Evolutionary conservation across 257 asterid species (phyloP).

Genomic region (Nicotiana noctiflora): DNA sequence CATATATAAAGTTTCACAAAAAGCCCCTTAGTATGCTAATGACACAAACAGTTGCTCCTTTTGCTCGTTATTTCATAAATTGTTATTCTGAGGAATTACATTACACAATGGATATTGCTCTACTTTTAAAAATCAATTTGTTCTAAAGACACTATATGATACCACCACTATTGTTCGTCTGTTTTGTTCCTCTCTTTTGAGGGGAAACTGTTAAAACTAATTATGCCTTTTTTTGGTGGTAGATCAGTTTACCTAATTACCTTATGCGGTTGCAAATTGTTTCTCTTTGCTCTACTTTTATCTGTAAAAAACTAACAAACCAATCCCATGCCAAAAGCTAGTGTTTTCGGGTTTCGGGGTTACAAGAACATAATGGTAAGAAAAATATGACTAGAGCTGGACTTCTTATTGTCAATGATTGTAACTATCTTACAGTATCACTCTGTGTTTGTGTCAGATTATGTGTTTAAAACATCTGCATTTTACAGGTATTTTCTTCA

Average conservation of each 20-base stretch:
- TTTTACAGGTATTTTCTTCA: constrained; percentile 57
- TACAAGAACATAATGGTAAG: neutral
- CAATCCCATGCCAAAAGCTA: neutral
- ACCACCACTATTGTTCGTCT: neutral
- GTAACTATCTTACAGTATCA: neutral
- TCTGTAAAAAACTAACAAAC: neutral
- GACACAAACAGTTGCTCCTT: neutral
- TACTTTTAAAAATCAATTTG: neutral
- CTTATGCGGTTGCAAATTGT: neutral
- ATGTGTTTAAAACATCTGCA: constrained; percentile 2
- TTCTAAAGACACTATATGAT: neutral
- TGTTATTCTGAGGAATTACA: neutral
- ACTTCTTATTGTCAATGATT: neutral
- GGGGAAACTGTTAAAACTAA: neutral
- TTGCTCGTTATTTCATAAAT: neutral
- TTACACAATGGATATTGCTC: neutral
- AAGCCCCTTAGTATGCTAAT: neutral
- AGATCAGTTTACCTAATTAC: neutral
- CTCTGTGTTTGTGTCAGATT: neutral
- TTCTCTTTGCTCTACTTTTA: neutral
- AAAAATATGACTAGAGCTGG: neutral
- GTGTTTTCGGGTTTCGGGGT: neutral
- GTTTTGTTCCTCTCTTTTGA: neutral
- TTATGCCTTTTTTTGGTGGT: neutral
- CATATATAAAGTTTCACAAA: neutral